Conservation (phyloP, 306 rosid species). For the Ammopiptanthus mongolicus region DNA sequence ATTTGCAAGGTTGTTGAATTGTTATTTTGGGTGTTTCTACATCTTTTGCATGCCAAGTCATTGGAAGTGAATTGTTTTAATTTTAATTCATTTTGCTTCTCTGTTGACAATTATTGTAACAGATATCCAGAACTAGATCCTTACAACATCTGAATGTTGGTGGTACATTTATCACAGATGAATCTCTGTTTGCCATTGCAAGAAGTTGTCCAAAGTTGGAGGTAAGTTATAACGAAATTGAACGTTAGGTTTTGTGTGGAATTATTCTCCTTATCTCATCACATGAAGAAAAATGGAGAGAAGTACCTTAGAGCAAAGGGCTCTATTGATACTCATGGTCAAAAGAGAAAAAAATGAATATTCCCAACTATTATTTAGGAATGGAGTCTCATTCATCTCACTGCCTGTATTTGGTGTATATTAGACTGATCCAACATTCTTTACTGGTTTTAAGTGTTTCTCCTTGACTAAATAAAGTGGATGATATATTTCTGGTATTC, state of each 20-base stretch:
- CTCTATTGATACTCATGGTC: not conserved
- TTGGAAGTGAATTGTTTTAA: not conserved
- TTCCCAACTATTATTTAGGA: not conserved
- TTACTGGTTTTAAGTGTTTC: not conserved
- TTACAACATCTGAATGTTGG: constrained; percentile 80
- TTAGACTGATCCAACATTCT: not conserved
- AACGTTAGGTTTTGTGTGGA: not conserved
- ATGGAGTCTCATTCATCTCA: not conserved
- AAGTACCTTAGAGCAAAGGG: not conserved
- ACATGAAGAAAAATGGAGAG: not conserved
- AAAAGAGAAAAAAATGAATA: not conserved
- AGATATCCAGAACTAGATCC: constrained; percentile 74
- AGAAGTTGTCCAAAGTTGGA: constrained; percentile 66
- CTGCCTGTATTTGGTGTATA: not conserved
- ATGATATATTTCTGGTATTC: not conserved
- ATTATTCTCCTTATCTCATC: not conserved
- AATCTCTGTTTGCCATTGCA: constrained; percentile 66
- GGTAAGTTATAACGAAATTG: constrained; percentile 37
- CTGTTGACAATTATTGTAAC: constrained; percentile 12
- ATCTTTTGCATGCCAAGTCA: not conserved
- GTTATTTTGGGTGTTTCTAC: not conserved
- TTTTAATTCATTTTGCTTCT: constrained; percentile 2
- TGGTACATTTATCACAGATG: constrained; percentile 90
- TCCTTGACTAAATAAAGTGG: not conserved
- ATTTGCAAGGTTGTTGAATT: not conserved